Conservation (phyloP, 2,329 filamentous ascomycete species). For the Capronia coronata region DNA sequence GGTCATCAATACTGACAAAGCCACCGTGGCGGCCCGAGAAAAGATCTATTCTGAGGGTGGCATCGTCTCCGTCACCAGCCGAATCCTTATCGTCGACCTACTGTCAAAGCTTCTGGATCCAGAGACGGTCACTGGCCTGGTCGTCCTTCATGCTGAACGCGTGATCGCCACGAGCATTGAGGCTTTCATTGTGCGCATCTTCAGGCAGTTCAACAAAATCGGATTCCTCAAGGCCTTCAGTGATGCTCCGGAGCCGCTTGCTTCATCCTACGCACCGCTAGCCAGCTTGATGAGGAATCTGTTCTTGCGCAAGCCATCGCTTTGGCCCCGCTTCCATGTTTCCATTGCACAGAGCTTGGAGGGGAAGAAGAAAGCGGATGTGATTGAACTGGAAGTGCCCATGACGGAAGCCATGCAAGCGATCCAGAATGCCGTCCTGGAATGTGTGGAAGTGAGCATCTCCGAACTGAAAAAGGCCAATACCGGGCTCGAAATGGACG, state of each 20-base stretch:
- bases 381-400: conserved; percentile 90
- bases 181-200: conserved; percentile 90
- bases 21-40: conserved; percentile 77
- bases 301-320: conserved; percentile 77
- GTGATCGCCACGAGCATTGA: conserved; percentile 81
- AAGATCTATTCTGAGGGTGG: conserved; percentile 87
- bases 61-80: conserved; percentile 91
- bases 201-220: conserved; percentile 84
- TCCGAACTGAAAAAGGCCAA: conserved; percentile 89
- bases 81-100: conserved; percentile 89
- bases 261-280: conserved; percentile 78
- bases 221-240: conserved; percentile 96
- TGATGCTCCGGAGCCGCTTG: conserved; percentile 86
- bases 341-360: conserved; percentile 84
- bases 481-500: conserved; percentile 84
- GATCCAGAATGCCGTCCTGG: conserved; percentile 89
- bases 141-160: conserved; percentile 80
- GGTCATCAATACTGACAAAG: conserved; percentile 89
- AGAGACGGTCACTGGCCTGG: conserved; percentile 75
- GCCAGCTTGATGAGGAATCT: conserved; percentile 87
- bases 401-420: conserved; percentile 93
- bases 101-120: conserved; percentile 74
- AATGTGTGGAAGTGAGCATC: conserved; percentile 93
- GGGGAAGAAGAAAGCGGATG: conserved; percentile 86
- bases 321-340: conserved; percentile 92